Evolutionary conservation across 129 eudicot species (phyloP), one percentile per base, ranked within the genome.

Genomic region (Helianthus tuberosus): DNA sequence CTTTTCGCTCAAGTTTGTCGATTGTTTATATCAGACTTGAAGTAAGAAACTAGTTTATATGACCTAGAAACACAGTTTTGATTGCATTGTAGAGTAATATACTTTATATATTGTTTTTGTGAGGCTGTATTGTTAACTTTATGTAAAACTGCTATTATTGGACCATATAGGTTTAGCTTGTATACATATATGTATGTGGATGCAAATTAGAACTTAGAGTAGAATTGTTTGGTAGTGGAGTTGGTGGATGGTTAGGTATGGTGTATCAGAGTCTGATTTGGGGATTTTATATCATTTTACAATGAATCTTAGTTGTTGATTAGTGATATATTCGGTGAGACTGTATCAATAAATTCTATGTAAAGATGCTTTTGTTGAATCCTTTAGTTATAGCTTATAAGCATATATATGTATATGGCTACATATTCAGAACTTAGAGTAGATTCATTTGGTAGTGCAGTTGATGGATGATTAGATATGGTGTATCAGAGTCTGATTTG

Each of bases 141-240:
- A 6, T 63, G 15, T 51, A 32, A 8, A 71, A 74, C 29, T 47
- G n/a, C 13, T 9, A 38, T 57, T 25, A 68, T 50, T 14, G 23
- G 7, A 74, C 29, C 14, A n/a, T 65, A 17, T 64, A 63, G 64
- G 13, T 74, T 17, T 49, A 66, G 79, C 63, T 64, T 64, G 65
- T 51, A 11, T 17, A 36, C 13, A 38, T 63, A 14, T 17, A 11
- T 52, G 63, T 53, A 36, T 5, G 17, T 14, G 20, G 51, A 2
- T 36, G 11, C 32, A 27, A 12, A 13, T 54, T 36, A 23, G 48
- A 32, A 27, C 36, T 16, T 47, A 15, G 23, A 29, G 50, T 61
- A 48, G 38, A 48, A 15, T 12, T 32, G 5, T 50, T 51, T 69
- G 47, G 32, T 25, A 69, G 48, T 50, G 48, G 46, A 50, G 8